Percentiles rank a stretch among this genome's conserved stretches.
These are phyloP conservation scores for Torulaspora delbrueckii DNA, from an alignment of 805 yeast genomes.

Conservation along the genomic window DNA sequence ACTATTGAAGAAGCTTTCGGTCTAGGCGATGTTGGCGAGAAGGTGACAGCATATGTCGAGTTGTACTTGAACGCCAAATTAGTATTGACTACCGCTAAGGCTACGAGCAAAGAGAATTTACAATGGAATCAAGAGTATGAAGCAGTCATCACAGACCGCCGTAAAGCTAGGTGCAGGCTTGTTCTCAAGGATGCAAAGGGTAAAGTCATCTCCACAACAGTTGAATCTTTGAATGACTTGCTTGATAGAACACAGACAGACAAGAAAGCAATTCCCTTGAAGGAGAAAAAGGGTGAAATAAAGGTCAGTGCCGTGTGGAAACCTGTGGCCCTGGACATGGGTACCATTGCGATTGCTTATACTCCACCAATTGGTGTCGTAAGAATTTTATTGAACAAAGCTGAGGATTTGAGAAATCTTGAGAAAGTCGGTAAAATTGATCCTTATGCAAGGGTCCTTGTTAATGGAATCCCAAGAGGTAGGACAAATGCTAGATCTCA, in stretches of 20 bases:
- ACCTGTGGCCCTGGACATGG: constrained; percentile 70
- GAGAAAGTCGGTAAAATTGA: constrained; percentile 89
- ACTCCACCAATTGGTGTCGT: constrained; percentile 93
- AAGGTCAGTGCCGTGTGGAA: constrained; percentile 73
- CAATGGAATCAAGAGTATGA: constrained; percentile 60
- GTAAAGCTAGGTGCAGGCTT: constrained; percentile 62
- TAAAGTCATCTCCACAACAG: constrained; percentile 53
- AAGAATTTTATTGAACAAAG: constrained; percentile 65
- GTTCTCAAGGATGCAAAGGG: constrained; percentile 59
- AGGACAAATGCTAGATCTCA: constrained; percentile 68
- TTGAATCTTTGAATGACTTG: constrained; percentile 56
- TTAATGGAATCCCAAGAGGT: constrained; percentile 70
- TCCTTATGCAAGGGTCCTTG: constrained; percentile 78
- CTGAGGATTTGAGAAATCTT: constrained; percentile 71
- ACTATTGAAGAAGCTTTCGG: constrained; percentile 42
- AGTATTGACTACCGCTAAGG: constrained; percentile 46
- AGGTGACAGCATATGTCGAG: constrained; percentile 64
- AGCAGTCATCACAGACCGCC: constrained; percentile 65
- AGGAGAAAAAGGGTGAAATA: constrained; percentile 66
- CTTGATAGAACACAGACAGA: constrained; percentile 76
- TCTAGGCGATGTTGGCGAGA: constrained; percentile 41
- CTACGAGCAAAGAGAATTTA: constrained; percentile 56
- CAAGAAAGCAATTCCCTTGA: constrained; percentile 69
- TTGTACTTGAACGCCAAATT: constrained; percentile 58
- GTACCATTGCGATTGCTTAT: constrained; percentile 71